These are phyloP conservation scores for Aspergillus chevalieri DNA, from an alignment of 2,329 filamentous ascomycete species.

Conservation along the genomic window DNA sequence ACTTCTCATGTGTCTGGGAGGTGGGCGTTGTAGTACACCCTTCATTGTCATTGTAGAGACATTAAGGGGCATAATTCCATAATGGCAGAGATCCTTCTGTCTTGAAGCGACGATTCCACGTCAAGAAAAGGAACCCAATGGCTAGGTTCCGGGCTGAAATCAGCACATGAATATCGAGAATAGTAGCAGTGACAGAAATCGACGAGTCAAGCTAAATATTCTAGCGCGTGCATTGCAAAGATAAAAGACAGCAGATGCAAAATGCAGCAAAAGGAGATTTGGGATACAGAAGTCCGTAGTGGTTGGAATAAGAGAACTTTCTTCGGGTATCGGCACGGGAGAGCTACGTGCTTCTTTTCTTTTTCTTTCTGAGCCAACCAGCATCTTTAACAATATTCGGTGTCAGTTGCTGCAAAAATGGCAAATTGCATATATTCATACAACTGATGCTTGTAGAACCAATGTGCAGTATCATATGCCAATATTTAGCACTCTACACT, in stretches of 20 bases:
- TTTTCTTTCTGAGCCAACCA: too few species aligned
- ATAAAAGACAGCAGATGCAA: neutral
- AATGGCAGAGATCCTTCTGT: neutral
- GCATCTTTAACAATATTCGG: too few species aligned
- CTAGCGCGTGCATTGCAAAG: neutral
- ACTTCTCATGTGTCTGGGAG: constrained; percentile 29
- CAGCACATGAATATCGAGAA: neutral
- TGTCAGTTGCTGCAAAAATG: too few species aligned
- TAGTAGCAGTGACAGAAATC: neutral
- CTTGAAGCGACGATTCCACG: neutral
- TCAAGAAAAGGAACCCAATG: neutral
- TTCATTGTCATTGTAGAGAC: neutral
- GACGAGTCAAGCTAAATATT: neutral
- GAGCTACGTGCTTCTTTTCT: neutral
- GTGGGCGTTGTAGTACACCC: neutral
- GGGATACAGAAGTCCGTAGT: neutral
- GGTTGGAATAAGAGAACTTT: neutral
- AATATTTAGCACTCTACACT: too few species aligned
- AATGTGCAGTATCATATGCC: too few species aligned
- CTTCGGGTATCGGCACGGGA: constrained; percentile 6
- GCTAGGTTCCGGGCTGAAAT: neutral
- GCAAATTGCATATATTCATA: too few species aligned
- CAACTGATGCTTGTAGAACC: too few species aligned
- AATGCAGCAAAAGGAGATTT: neutral
- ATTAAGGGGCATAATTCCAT: neutral